These are phyloP conservation scores for Pleurotus giganteus DNA, from an alignment of 768 basidiomycete species.

Conservation along the genomic window DNA sequence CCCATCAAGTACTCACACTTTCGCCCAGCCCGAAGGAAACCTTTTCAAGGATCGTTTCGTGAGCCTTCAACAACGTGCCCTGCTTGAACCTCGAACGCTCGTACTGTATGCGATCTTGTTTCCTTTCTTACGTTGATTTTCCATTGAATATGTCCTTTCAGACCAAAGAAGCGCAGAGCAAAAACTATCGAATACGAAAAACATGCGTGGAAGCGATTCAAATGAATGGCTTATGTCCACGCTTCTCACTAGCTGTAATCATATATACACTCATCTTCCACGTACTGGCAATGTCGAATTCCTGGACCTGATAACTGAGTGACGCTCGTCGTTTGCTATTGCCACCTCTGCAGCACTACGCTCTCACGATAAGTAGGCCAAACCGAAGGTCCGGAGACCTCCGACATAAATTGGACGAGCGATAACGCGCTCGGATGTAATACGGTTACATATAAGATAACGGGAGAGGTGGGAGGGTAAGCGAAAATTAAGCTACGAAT, in stretches of 20 bases:
- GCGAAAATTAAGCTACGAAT: too few species aligned
- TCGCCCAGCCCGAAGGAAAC: constrained; percentile 85
- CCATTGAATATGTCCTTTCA: constrained; percentile 21
- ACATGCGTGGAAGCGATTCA: constrained; percentile 77
- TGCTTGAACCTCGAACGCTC: constrained; percentile 83
- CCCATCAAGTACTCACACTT: neutral
- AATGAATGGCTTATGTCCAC: constrained; percentile 32
- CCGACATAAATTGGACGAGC: too few species aligned
- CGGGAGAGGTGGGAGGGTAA: too few species aligned
- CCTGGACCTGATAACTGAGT: too few species aligned
- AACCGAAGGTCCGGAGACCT: too few species aligned
- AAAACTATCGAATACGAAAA: constrained; percentile 71
- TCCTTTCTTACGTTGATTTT: neutral
- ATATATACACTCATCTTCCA: neutral
- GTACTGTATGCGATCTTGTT: constrained; percentile 53
- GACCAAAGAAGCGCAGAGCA: constrained; percentile 49
- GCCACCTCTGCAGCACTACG: too few species aligned
- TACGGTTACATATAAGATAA: too few species aligned
- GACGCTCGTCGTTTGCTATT: too few species aligned
- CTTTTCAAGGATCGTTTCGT: constrained; percentile 87
- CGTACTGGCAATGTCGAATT: too few species aligned
- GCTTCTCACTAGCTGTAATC: neutral
- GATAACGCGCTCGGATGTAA: too few species aligned
- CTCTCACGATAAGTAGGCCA: too few species aligned
- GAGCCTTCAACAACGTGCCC: constrained; percentile 83